These are phyloP conservation scores for Cryptococcus sp. DNA, from an alignment of 1,284 basidiomycete species.

Conservation along the genomic window DNA sequence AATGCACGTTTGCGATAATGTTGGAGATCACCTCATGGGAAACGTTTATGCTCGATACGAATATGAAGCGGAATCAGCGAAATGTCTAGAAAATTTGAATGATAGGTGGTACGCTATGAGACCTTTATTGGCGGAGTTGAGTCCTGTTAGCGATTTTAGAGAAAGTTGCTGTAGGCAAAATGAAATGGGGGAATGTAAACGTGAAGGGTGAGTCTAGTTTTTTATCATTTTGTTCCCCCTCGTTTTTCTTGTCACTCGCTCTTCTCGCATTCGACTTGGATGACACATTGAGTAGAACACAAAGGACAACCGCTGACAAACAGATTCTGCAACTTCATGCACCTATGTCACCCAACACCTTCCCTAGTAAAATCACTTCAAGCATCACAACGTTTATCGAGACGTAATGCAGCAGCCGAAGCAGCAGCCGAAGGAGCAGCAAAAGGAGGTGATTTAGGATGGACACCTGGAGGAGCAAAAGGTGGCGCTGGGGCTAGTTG, in stretches of 20 bases:
- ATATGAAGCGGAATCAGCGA: conserved; percentile 95
- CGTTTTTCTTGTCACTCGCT: background rate
- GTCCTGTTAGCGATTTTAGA: conserved; percentile 97
- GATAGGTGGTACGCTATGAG: conserved; percentile 97
- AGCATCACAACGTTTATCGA: conserved; percentile 75
- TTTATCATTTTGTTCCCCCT: background rate
- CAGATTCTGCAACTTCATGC: conserved; percentile 96
- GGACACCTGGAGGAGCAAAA: conserved; percentile 26
- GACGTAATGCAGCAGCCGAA: conserved; percentile 50
- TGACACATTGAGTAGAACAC: background rate
- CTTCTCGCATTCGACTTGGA: background rate
- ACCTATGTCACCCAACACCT: conserved; percentile 79
- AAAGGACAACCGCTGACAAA: background rate
- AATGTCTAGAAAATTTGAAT: conserved; percentile 88
- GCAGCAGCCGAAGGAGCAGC: conserved; percentile 10
- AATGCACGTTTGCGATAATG: conserved; percentile 98
- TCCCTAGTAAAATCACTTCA: conserved; percentile 72
- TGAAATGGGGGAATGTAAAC: conserved; percentile 92
- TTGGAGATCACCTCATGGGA: conserved; percentile 96
- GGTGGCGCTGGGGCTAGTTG: conserved; percentile 4
- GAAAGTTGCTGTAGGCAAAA: conserved; percentile 99
- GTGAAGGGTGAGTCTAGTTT: conserved; percentile 60
- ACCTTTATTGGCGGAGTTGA: conserved; percentile 96
- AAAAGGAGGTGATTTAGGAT: conserved; percentile 27
- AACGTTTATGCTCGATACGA: conserved; percentile 98